Evolutionary conservation across 2,329 filamentous ascomycete genomes (phyloP), one percentile per base, ranked within the genome.

Genomic region (Magnaporthiopsis incrustans): DNA sequence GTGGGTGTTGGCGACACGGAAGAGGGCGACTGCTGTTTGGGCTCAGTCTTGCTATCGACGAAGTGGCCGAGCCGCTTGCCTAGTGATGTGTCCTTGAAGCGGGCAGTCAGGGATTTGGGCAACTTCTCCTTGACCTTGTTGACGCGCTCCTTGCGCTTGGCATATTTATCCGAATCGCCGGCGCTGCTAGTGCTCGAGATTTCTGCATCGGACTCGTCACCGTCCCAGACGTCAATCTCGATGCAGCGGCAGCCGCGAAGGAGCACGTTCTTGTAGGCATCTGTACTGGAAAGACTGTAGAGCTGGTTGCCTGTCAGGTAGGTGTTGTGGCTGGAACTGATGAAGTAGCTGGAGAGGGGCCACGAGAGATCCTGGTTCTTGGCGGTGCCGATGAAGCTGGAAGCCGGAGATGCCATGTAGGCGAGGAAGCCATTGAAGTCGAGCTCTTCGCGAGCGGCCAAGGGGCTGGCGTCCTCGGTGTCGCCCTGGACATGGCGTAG

Each of bases 141-240:
- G 80, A 73, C 90, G 76, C 69, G 85, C 74, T 70, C 85, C 82
- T 71, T 88, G 82, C 67, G 89, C 76, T 70, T 84, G 74, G 71
- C 84, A 80, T 65, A 88, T 69, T 88, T 89, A 75, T 84, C 88
- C 4, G 82, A 85, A 60, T 72, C 69, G 8, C 72, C 68, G 25
- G 86, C 77, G 60, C 76, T 78, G 64, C 74, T 78, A 27, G 18
- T 77, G 63, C 75, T 78, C 11, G 71, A 85, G 78, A 74, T 89
- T 82, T 71, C 87, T 83, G 74, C 89, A 83, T 75, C 89, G 71
- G 78, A 89, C 83, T 74, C 89, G 71, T 89, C 86, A 57, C 93
- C 93, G 73, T 97, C 91, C 93, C 93, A 97, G 70, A 95, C 96
- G 72, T 97, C 93, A 66, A 97, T 91, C 77, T 97, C 93, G 65